phyloP scores from a whole-genome alignment of 768 basidiomycete genomes.

The Pleurotus salmoneostramineus region DNA sequence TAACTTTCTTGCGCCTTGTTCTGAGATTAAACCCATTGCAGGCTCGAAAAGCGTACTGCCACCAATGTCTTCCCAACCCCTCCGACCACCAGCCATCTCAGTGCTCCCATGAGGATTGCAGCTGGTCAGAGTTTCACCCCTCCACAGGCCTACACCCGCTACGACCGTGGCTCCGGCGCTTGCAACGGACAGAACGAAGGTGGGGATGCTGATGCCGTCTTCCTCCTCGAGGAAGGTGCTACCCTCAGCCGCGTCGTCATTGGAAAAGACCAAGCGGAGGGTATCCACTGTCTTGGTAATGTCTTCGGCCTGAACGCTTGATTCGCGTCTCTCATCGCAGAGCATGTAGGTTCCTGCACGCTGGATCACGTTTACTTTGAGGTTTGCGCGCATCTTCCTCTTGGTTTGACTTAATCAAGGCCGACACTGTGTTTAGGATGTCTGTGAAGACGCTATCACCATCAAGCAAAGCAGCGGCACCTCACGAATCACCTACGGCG shows the following conservation, averaged over 20 bases:
- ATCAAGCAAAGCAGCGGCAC: conserved; percentile 35
- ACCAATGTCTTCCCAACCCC: conserved; percentile 30
- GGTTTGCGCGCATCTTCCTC: too few species aligned
- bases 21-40: conserved; percentile 4
- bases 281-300: conserved; percentile 34
- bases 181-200: conserved; percentile 33
- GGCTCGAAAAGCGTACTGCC: conserved; percentile 26
- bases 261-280: conserved; percentile 36
- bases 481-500: conserved; percentile 32
- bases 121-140: conserved; percentile 32
- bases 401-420: too few species aligned
- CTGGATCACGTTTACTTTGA: conserved; percentile 27
- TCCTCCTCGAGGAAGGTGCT: conserved; percentile 35
- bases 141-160: conserved; percentile 29
- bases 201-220: conserved; percentile 35
- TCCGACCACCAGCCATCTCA: conserved; percentile 30
- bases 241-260: conserved; percentile 36
- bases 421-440: conserved; percentile 20
- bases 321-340: not conserved
- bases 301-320: not conserved
- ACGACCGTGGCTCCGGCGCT: conserved; percentile 34
- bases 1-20: not conserved
- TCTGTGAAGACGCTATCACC: conserved; percentile 35
- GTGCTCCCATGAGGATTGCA: conserved; percentile 25
- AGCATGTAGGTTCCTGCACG: conserved; percentile 21